Conservation (phyloP, 495 filamentous ascomycete species). For the Mytilinidion resinicola region DNA sequence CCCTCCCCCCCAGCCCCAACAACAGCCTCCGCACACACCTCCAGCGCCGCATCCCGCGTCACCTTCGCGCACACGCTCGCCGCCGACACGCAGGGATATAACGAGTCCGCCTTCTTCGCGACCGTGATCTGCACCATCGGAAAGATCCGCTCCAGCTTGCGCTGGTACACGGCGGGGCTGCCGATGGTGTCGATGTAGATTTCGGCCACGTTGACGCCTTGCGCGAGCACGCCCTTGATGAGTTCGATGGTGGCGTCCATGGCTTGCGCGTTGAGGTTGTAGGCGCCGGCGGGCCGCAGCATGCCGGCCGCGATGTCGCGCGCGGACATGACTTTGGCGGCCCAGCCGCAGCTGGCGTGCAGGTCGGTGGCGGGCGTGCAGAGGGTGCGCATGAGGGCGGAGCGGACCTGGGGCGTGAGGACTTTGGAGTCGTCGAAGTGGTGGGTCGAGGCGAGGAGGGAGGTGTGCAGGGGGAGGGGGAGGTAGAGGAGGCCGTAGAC, state of each 20-base stretch:
- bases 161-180: conserved; percentile 72
- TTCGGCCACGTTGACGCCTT: conserved; percentile 71
- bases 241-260: conserved; percentile 90
- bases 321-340: conserved; percentile 71
- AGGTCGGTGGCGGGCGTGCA: conserved; percentile 63
- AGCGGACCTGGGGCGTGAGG: conserved; percentile 65
- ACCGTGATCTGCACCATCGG: conserved; percentile 77
- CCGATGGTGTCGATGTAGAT: conserved; percentile 97
- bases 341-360: conserved; percentile 69
- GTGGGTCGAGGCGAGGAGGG: conserved; percentile 67
- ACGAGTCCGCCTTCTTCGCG: conserved; percentile 88
- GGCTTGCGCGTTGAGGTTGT: conserved; percentile 97
- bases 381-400: conserved; percentile 65
- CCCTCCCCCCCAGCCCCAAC: conserved; percentile 10
- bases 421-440: conserved; percentile 91
- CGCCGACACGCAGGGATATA: conserved; percentile 91
- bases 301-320: conserved; percentile 77
- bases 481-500: conserved; percentile 91
- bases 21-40: conserved; percentile 57
- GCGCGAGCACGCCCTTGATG: conserved; percentile 66
- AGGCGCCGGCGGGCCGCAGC: conserved; percentile 60
- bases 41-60: conserved; percentile 81
- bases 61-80: conserved; percentile 95
- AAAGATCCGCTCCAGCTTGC: conserved; percentile 75
- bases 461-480: conserved; percentile 57